A percentile compares a stretch with the other conserved stretches of the same genome.
phyloP scores from a whole-genome alignment of 345 rosid species.

The Bruguiera parviflora region DNA sequence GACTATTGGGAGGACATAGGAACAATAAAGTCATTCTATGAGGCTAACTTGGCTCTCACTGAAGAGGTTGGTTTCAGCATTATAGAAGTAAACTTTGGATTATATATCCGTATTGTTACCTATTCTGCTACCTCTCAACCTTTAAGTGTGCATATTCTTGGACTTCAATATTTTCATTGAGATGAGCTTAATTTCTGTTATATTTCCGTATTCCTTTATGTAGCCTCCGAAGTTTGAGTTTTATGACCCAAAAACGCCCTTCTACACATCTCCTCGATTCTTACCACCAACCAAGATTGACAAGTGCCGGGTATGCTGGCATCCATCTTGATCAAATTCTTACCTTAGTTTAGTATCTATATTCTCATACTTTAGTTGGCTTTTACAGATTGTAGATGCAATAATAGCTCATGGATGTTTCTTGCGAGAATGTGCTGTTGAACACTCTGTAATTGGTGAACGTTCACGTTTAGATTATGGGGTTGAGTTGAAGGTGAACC shows the following conservation, averaged over 20 bases:
- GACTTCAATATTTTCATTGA: not conserved
- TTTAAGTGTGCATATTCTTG: too few relatives aligned
- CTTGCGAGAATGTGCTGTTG: conserved; percentile 70
- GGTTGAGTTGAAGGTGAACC: conserved; percentile 75
- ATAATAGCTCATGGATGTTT: conserved; percentile 96
- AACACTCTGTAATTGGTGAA: conserved; percentile 85
- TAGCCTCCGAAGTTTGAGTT: conserved; percentile 82
- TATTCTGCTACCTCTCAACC: not conserved
- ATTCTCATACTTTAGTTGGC: conserved; percentile 16
- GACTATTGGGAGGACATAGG: conserved; percentile 99
- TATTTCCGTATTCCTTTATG: conserved; percentile 3
- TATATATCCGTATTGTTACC: not conserved
- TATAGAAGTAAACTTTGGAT: not conserved
- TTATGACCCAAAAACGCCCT: conserved; percentile 81
- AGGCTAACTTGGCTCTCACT: conserved; percentile 90
- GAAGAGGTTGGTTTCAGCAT: conserved; percentile 56
- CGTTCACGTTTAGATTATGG: conserved; percentile 85
- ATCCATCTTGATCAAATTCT: not conserved
- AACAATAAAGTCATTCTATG: conserved; percentile 79
- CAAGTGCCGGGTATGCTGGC: conserved; percentile 58
- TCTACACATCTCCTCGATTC: conserved; percentile 91
- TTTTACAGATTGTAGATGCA: conserved; percentile 65
- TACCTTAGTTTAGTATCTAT: conserved; percentile 11
- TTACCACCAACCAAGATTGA: conserved; percentile 87
- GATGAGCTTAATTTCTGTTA: not conserved